Conservation (phyloP, 331 rosid genomes). For the Acacia pycnantha region DNA sequence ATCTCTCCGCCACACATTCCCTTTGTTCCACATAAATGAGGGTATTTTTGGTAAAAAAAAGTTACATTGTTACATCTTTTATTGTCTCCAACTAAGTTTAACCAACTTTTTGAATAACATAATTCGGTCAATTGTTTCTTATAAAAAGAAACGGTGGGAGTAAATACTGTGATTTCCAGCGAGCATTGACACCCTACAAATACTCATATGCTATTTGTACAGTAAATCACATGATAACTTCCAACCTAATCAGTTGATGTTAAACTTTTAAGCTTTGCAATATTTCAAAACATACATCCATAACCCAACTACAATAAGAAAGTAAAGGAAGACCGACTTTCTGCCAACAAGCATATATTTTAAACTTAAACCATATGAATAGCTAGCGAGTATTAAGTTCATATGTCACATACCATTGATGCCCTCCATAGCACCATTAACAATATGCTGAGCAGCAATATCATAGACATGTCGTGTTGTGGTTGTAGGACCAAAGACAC, state of each 20-base stretch:
- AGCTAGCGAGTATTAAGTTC: conserved; percentile 21
- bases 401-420: conserved; percentile 66
- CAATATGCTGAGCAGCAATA: conserved; percentile 91
- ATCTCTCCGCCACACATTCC: too few relatives aligned
- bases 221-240: conserved; percentile 15
- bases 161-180: conserved; percentile 24
- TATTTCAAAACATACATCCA: conserved; percentile 24
- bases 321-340: conserved; percentile 13
- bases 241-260: conserved; percentile 15
- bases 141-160: too few relatives aligned
- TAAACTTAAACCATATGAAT: conserved; percentile 27
- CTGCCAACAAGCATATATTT: conserved; percentile 21
- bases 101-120: too few relatives aligned
- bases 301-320: conserved; percentile 7
- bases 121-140: too few relatives aligned
- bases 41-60: too few relatives aligned
- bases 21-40: too few relatives aligned
- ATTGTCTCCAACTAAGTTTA: too few relatives aligned
- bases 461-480: conserved; percentile 98
- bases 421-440: conserved; percentile 97
- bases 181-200: conserved; percentile 8
- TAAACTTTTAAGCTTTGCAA: conserved; percentile 5
- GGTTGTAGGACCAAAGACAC: conserved; percentile 97
- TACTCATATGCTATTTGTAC: conserved; percentile 5
- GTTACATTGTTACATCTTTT: too few relatives aligned